Evolutionary conservation across 768 basidiomycete genomes (phyloP), one percentile per base, ranked within the genome.

Genomic region (Termitomyces eurrhizus): DNA sequence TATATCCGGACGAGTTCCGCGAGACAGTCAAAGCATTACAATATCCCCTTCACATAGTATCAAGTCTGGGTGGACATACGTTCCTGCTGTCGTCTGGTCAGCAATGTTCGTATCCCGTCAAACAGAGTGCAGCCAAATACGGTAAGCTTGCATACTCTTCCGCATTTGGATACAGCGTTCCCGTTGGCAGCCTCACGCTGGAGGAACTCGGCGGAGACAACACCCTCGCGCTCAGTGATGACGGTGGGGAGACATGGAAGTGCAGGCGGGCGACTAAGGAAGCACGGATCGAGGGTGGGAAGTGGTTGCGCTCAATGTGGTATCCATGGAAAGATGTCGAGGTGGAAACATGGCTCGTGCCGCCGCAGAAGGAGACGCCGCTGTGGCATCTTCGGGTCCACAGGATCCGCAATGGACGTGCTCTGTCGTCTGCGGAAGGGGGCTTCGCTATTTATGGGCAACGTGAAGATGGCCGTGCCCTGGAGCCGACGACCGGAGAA

Each of bases 91-190:
- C 87, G 8, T 89, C 87, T 13, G 90, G 89, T 1, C 89, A 92
- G 74, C 86, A 86, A 62, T 90, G 89, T 64, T 88, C 87, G 51
- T 92, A 91, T 70, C 83, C 88, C 16, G 85, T 92, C 68, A 87
- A 89, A 67, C 87, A 89, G 67, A 85, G 86, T 65, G 85, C 88
- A 8, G 87, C 88, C 26, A 92, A 91, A 70, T 91, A 91, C 73
- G 87, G 89, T 56, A 90, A 90, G 70, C 77, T 89, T 58, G 84
- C 87, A 2, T 91, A 92, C 70, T 88, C 86, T 2, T 81, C 86
- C n/a, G 82, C 87, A 6, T 90, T 91, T 67, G 89, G 88, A 14
- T 91, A 89, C 72, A 87, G 84, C 64, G 87, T 90, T 11, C 86
- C 89, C 7, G 84, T 85, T 0, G 86, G 86, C 9, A 83, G 78